These are phyloP conservation scores for Ramaria sp. DNA, from an alignment of 768 basidiomycete genomes.

Conservation along the genomic window DNA sequence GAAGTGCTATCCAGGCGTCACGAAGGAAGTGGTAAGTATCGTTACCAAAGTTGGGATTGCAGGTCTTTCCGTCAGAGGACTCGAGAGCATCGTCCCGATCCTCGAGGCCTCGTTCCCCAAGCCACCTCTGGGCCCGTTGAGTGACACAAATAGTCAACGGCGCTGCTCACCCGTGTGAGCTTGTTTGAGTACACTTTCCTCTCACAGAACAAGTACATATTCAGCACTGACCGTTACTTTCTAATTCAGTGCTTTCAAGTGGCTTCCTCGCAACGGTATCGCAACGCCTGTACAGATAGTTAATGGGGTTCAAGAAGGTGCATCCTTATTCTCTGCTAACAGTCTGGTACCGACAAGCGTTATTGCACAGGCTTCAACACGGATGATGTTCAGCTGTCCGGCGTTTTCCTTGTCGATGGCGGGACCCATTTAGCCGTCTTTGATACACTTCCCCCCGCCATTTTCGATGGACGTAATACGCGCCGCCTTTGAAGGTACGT, in stretches of 20 bases:
- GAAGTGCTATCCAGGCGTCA: too few species aligned
- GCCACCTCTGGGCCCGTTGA: background rate
- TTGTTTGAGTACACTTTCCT: conserved; percentile 7
- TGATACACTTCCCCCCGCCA: background rate
- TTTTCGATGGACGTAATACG: conserved; percentile 1
- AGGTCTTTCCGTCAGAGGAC: background rate
- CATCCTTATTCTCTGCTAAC: background rate
- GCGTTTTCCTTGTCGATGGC: conserved; percentile 1
- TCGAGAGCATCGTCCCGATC: background rate
- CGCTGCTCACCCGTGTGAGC: background rate
- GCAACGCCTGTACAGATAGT: conserved; percentile 7
- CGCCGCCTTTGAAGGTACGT: conserved; percentile 8
- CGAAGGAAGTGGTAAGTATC: too few species aligned
- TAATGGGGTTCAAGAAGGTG: conserved; percentile 6
- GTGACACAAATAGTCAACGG: conserved; percentile 6
- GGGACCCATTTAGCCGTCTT: background rate
- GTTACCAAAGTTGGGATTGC: too few species aligned
- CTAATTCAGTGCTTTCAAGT: background rate
- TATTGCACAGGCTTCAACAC: conserved; percentile 8
- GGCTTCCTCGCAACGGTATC: conserved; percentile 3
- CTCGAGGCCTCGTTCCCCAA: background rate
- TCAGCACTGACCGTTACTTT: background rate
- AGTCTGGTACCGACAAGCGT: background rate
- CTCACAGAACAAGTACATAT: background rate
- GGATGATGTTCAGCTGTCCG: conserved; percentile 1